phyloP scores from a whole-genome alignment of 169 alveolate genomes.

The Plasmodium blacklocki region DNA sequence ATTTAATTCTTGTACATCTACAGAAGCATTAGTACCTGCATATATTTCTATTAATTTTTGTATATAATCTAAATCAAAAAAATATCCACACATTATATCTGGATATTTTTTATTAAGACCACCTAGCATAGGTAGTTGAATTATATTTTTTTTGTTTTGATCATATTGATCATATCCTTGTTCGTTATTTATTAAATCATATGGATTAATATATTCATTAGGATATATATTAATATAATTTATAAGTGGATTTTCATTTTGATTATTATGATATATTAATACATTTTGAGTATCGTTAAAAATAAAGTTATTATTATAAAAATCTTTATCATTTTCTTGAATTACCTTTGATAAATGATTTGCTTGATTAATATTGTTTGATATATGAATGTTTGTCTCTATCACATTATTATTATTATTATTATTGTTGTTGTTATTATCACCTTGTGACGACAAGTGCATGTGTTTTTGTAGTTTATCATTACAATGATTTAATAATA shows the following conservation, averaged over 20 bases:
- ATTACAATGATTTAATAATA: too few species aligned
- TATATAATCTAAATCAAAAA: constrained; percentile 59
- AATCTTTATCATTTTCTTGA: too few species aligned
- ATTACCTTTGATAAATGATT: too few species aligned
- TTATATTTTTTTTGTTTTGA: not conserved
- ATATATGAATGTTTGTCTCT: too few species aligned
- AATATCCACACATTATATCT: constrained; percentile 38
- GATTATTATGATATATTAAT: not conserved
- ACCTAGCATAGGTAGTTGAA: not conserved
- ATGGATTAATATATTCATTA: too few species aligned
- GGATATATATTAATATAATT: too few species aligned
- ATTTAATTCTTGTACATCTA: constrained; percentile 57
- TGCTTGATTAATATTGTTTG: too few species aligned
- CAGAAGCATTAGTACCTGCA: constrained; percentile 54
- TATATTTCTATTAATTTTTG: constrained; percentile 54
- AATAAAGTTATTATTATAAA: too few species aligned
- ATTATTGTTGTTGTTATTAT: not conserved
- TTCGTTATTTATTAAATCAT: too few species aligned
- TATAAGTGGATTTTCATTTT: not conserved
- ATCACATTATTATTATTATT: not conserved
- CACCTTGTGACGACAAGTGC: too few species aligned
- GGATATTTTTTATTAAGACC: constrained; percentile 48
- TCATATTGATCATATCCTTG: not conserved
- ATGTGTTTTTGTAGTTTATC: too few species aligned
- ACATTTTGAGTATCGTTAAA: too few species aligned